phyloP scores from a whole-genome alignment of 805 yeast genomes.

The Candida nonsorbophila region DNA sequence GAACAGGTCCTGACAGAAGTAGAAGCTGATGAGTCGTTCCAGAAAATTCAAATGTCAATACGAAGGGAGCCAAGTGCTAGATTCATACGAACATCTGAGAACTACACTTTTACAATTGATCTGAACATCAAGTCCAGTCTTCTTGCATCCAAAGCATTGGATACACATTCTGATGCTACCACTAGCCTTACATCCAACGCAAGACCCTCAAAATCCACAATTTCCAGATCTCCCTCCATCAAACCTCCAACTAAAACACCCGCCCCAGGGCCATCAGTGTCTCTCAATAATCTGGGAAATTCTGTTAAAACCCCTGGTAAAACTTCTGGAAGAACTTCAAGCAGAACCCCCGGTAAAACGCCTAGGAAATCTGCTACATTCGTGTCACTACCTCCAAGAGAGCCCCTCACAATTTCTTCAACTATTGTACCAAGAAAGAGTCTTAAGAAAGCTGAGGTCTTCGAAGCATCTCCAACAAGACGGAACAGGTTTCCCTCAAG shows the following conservation, averaged over 20 bases:
- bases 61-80: constrained; percentile 4
- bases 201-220: neutral
- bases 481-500: constrained; percentile 10
- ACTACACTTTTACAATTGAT: too few relatives aligned
- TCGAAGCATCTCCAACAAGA: constrained; percentile 8
- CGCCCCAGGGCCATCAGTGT: too few relatives aligned
- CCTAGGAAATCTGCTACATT: constrained; percentile 29
- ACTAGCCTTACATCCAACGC: neutral
- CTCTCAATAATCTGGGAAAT: too few relatives aligned
- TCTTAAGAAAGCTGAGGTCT: neutral
- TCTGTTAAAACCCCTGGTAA: neutral
- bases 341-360: constrained; percentile 14
- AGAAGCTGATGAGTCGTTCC: constrained; percentile 7
- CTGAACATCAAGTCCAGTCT: too few relatives aligned
- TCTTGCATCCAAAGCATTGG: too few relatives aligned
- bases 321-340: neutral
- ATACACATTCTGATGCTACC: too few relatives aligned
- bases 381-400: constrained; percentile 33
- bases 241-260: too few relatives aligned
- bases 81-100: neutral
- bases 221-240: too few relatives aligned
- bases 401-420: constrained; percentile 26
- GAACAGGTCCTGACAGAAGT: too few relatives aligned
- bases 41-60: constrained; percentile 10
- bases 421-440: constrained; percentile 8